Conservation (phyloP, 1,139 yeast species). For the Yamadazyma triangularis region DNA sequence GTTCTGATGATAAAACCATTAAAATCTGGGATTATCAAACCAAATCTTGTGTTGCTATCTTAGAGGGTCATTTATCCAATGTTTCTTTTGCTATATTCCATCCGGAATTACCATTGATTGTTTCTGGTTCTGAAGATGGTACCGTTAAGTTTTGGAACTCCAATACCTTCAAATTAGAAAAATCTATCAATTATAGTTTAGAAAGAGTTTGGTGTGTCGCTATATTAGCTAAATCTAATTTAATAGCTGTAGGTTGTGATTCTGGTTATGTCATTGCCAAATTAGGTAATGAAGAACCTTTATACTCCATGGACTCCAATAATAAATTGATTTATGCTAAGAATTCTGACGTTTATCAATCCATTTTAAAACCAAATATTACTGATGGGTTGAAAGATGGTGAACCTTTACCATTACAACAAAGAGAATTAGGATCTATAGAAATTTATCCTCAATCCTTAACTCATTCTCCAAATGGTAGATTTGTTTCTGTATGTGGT, state of each 20-base stretch:
- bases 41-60: slow-evolving; percentile 88
- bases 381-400: slow-evolving; percentile 73
- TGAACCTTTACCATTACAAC: slow-evolving; percentile 66
- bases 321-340: slow-evolving; percentile 91
- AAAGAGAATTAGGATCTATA: slow-evolving; percentile 86
- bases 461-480: slow-evolving; percentile 93
- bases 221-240: slow-evolving; percentile 68
- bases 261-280: slow-evolving; percentile 86
- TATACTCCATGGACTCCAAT: slow-evolving; percentile 86
- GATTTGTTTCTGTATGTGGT: slow-evolving; percentile 95
- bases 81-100: slow-evolving; percentile 97
- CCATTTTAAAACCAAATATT: slow-evolving; percentile 69
- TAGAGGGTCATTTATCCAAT: slow-evolving; percentile 90
- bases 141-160: slow-evolving; percentile 78
- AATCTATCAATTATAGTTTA: slow-evolving; percentile 82
- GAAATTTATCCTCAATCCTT: slow-evolving; percentile 89
- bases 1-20: slow-evolving; percentile 89
- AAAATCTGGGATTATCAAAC: slow-evolving; percentile 98
- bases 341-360: slow-evolving; percentile 83
- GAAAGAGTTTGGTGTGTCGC: slow-evolving; percentile 98
- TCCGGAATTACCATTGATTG: slow-evolving; percentile 86
- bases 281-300: slow-evolving; percentile 92
- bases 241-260: slow-evolving; percentile 90
- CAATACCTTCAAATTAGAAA: slow-evolving; percentile 79
- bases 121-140: slow-evolving; percentile 83